Conservation (phyloP, 1,139 yeast species). For the Debaryomyces coudertii region DNA sequence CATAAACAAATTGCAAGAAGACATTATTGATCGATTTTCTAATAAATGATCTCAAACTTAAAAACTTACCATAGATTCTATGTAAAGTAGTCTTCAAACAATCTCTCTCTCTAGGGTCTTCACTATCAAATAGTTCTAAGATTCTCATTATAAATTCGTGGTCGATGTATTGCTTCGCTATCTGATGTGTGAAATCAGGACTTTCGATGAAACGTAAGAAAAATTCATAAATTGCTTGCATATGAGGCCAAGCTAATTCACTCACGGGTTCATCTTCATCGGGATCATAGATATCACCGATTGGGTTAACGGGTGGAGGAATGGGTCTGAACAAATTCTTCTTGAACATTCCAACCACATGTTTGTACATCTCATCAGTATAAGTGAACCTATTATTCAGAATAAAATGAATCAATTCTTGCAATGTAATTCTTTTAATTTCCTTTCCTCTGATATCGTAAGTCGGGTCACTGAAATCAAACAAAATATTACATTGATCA, state of each 20-base stretch:
- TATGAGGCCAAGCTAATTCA: conserved; percentile 98
- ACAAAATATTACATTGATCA: conserved; percentile 92
- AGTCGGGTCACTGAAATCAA: conserved; percentile 93
- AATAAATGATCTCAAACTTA: conserved; percentile 86
- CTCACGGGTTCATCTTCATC: conserved; percentile 98
- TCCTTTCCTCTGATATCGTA: conserved; percentile 92
- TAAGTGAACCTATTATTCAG: conserved; percentile 79
- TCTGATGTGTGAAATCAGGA: conserved; percentile 90
- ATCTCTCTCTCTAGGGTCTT: conserved; percentile 95
- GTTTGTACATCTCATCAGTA: conserved; percentile 88
- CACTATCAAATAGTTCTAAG: conserved; percentile 90
- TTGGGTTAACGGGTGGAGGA: conserved; percentile 97
- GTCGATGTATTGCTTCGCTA: conserved; percentile 92
- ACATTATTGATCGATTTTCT: conserved; percentile 91
- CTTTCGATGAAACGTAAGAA: conserved; percentile 90
- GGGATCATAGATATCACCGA: conserved; percentile 95
- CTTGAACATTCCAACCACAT: conserved; percentile 88
- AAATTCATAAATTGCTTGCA: conserved; percentile 95
- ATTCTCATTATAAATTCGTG: conserved; percentile 82
- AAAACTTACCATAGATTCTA: conserved; percentile 92
- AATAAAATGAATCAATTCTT: conserved; percentile 86
- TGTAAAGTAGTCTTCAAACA: conserved; percentile 93
- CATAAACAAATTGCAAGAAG: conserved; percentile 90
- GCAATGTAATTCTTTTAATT: conserved; percentile 80
- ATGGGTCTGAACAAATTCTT: conserved; percentile 90